A percentile compares a stretch with the other conserved stretches of the same genome.
These are phyloP conservation scores for Boletus semigastroideus DNA, from an alignment of 1,284 basidiomycete species.

Conservation along the genomic window DNA sequence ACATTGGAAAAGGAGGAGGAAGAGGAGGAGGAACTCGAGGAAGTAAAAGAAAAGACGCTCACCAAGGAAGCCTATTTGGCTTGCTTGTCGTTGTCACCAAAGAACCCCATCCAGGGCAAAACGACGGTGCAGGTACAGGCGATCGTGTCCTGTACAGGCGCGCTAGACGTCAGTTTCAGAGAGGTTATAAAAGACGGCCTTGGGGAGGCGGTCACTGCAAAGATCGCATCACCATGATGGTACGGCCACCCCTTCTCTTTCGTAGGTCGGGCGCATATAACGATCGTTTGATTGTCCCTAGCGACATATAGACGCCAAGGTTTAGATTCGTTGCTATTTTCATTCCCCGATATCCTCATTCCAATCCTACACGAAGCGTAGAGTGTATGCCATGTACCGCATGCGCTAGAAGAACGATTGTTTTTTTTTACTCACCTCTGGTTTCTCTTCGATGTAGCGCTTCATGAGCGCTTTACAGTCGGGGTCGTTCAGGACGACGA, in stretches of 20 bases:
- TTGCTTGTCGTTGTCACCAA: slow-evolving; percentile 51
- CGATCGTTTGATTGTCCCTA: not conserved
- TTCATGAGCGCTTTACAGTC: slow-evolving; percentile 49
- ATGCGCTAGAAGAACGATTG: slow-evolving; percentile 7
- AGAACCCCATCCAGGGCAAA: slow-evolving; percentile 48
- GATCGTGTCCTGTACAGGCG: slow-evolving; percentile 49
- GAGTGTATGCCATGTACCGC: slow-evolving; percentile 1
- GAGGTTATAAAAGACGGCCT: slow-evolving; percentile 45
- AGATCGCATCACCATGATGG: slow-evolving; percentile 20
- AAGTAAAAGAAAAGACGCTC: slow-evolving; percentile 67
- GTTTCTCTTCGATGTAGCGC: slow-evolving; percentile 49
- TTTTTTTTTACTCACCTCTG: slow-evolving; percentile 42
- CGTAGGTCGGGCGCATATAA: not conserved
- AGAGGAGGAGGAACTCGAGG: slow-evolving; percentile 57
- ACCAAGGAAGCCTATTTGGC: slow-evolving; percentile 63
- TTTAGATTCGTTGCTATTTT: not conserved
- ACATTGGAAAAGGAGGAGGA: slow-evolving; percentile 52
- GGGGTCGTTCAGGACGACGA: slow-evolving; percentile 46
- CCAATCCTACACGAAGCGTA: slow-evolving; percentile 43
- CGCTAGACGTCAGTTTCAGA: slow-evolving; percentile 47
- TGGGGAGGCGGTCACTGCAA: slow-evolving; percentile 25
- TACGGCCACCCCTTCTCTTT: not conserved
- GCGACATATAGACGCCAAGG: slow-evolving; percentile 8
- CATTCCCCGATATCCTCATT: slow-evolving; percentile 57
- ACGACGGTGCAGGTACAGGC: slow-evolving; percentile 67